Percentiles rank a stretch among this genome's conserved stretches.
Evolutionary conservation across 2,329 filamentous ascomycete genomes (phyloP).

Genomic region (Bipolaris zeicola): DNA sequence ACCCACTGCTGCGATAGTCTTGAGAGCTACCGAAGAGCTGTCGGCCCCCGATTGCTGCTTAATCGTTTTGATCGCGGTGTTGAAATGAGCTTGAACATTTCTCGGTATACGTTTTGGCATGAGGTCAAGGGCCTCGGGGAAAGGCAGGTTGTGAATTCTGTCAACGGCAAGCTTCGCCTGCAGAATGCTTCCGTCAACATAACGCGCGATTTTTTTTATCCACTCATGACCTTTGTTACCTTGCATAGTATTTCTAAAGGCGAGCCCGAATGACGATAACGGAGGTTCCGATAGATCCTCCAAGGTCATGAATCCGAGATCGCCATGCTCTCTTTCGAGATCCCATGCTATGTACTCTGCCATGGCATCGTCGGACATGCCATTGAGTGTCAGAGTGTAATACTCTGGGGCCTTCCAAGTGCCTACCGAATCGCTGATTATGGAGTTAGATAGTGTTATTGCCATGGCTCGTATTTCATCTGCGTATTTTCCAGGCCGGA

Average conservation of each 20-base stretch:
- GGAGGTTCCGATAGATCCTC: conserved; percentile 15
- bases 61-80: conserved; percentile 2
- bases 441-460: background rate
- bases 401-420: conserved; percentile 2
- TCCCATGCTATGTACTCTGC: conserved; percentile 21
- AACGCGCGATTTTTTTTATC: conserved; percentile 3
- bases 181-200: conserved; percentile 7
- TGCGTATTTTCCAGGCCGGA: background rate
- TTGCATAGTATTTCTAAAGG: conserved; percentile 2
- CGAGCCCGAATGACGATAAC: conserved; percentile 18
- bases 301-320: conserved; percentile 18
- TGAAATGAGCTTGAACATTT: conserved; percentile 9
- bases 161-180: conserved; percentile 17
- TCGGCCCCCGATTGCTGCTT: background rate
- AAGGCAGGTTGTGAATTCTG: conserved; percentile 11
- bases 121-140: conserved; percentile 4
- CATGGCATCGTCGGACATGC: conserved; percentile 6
- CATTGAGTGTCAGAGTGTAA: conserved; percentile 12
- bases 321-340: conserved; percentile 28
- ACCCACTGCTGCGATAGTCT: conserved; percentile 9
- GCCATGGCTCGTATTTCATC: background rate
- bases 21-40: conserved; percentile 2
- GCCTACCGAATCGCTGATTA: background rate
- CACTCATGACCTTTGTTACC: conserved; percentile 3
- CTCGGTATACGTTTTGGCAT: conserved; percentile 5